Conservation (phyloP, 768 basidiomycete species). For the Tulasnella calospora region DNA sequence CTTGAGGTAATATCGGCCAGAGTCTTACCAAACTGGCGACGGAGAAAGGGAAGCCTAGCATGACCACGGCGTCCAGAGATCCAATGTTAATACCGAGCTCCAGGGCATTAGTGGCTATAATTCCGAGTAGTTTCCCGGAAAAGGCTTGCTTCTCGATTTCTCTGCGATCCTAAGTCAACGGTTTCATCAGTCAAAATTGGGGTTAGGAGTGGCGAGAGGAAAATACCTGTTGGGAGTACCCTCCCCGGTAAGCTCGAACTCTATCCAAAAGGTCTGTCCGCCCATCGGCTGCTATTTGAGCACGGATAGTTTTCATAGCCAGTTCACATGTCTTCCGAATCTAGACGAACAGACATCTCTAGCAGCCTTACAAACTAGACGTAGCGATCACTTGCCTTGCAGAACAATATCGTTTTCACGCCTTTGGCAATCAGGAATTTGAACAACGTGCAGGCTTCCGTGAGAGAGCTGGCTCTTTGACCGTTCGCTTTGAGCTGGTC, state of each 20-base stretch:
- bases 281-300: slow-evolving; percentile 67
- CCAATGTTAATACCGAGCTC: slow-evolving; percentile 92
- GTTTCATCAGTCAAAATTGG: not conserved
- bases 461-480: slow-evolving; percentile 55
- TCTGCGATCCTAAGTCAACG: slow-evolving; percentile 60
- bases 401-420: slow-evolving; percentile 79
- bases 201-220: not conserved
- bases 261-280: slow-evolving; percentile 67
- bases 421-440: slow-evolving; percentile 77
- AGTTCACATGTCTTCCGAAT: slow-evolving; percentile 78
- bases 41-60: slow-evolving; percentile 77
- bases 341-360: slow-evolving; percentile 38
- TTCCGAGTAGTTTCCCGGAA: slow-evolving; percentile 73
- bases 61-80: slow-evolving; percentile 80
- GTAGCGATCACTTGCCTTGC: slow-evolving; percentile 50
- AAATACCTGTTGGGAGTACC: slow-evolving; percentile 65
- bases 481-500: slow-evolving; percentile 52
- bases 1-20: not conserved
- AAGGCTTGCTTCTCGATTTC: slow-evolving; percentile 84
- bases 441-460: slow-evolving; percentile 69
- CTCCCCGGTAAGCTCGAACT: slow-evolving; percentile 81
- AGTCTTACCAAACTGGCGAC: slow-evolving; percentile 71
- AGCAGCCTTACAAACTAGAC: not conserved
- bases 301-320: slow-evolving; percentile 40
- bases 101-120: slow-evolving; percentile 84